Conservation (phyloP, 495 filamentous ascomycete species). For the Aspergillus diversus region DNA sequence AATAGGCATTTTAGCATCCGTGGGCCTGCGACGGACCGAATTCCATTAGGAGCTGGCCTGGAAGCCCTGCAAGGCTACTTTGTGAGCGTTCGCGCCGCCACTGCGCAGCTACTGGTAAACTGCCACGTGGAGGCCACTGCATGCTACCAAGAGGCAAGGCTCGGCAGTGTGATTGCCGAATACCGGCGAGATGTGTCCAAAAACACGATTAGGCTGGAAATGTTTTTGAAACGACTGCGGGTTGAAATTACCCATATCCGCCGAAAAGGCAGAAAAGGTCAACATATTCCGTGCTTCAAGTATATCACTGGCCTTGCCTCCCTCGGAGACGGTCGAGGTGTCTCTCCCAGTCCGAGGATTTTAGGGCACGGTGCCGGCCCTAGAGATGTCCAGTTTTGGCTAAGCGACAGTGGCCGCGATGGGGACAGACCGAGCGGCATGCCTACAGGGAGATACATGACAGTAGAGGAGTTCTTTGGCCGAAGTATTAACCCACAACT, state of each 20-base stretch:
- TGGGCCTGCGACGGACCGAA: constrained; percentile 28
- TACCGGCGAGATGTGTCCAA: constrained; percentile 15
- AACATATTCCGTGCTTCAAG: constrained; percentile 40
- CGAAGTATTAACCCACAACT: constrained; percentile 28
- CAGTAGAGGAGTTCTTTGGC: constrained; percentile 55
- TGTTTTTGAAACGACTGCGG: constrained; percentile 49
- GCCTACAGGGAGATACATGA: constrained; percentile 45
- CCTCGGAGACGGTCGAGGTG: constrained; percentile 35
- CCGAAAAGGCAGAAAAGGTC: constrained; percentile 37
- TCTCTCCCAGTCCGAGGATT: constrained; percentile 37
- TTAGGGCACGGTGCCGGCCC: constrained; percentile 39
- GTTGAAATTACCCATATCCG: constrained; percentile 43
- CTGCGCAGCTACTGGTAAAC: constrained; percentile 64
- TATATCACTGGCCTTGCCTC: constrained; percentile 50
- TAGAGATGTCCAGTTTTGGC: constrained; percentile 50
- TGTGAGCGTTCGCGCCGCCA: constrained; percentile 66
- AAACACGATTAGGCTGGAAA: constrained; percentile 36
- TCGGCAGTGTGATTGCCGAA: constrained; percentile 29
- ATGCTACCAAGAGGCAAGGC: constrained; percentile 37
- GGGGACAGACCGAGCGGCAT: constrained; percentile 13
- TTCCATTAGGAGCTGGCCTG: constrained; percentile 42
- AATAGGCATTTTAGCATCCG: constrained; percentile 43
- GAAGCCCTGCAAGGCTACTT: constrained; percentile 66
- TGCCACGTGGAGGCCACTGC: constrained; percentile 51
- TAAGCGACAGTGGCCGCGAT: constrained; percentile 26